Evolutionary conservation across 768 basidiomycete species (phyloP).

Genomic region (Suillus plorans): DNA sequence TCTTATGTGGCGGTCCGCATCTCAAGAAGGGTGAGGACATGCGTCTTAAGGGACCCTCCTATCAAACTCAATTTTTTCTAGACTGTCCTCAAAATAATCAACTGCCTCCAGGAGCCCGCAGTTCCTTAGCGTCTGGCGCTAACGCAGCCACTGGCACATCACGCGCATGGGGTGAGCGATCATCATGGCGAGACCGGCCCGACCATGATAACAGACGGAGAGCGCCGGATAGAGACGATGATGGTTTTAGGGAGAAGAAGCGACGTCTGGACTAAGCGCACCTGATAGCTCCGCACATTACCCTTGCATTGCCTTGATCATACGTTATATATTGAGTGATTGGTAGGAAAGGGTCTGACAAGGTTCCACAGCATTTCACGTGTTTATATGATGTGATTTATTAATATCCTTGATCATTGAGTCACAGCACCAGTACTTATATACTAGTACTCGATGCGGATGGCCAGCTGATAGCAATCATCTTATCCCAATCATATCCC

Average conservation of each 20-base stretch:
- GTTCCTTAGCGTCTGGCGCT: slow-evolving; percentile 28
- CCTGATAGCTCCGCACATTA: neutral
- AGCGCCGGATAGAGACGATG: slow-evolving; percentile 31
- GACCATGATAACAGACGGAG: slow-evolving; percentile 14
- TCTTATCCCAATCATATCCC: neutral
- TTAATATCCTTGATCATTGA: neutral
- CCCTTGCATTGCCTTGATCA: neutral
- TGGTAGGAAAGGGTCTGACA: slow-evolving; percentile 2
- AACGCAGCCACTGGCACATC: slow-evolving; percentile 33
- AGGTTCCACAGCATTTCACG: neutral
- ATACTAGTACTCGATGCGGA: neutral
- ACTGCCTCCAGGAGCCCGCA: slow-evolving; percentile 28
- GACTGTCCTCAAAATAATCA: slow-evolving; percentile 55
- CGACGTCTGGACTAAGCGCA: slow-evolving; percentile 50
- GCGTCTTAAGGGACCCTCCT: slow-evolving; percentile 2
- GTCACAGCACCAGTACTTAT: neutral
- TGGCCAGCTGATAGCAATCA: neutral
- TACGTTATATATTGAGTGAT: neutral
- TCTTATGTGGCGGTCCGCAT: slow-evolving; percentile 92
- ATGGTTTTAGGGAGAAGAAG: slow-evolving; percentile 49
- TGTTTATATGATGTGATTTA: neutral
- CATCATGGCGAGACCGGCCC: slow-evolving; percentile 38
- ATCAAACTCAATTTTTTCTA: slow-evolving; percentile 17
- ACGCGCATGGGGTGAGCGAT: slow-evolving; percentile 32
- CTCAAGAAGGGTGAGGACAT: slow-evolving; percentile 72